Evolutionary conservation across 73 alveolate species (phyloP).

Genomic region (Paramecium pentaurelia): DNA sequence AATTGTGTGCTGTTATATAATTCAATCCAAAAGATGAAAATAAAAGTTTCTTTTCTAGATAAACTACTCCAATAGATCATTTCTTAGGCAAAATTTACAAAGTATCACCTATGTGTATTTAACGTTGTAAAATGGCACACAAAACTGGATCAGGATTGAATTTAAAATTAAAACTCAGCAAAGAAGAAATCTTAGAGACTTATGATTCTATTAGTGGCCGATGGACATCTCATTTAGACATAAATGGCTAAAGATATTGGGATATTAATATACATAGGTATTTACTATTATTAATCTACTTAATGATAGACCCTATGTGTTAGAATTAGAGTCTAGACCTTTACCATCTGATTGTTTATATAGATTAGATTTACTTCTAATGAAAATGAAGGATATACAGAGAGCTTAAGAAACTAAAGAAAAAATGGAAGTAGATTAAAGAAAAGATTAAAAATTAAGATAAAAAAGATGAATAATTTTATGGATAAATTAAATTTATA

Average conservation of each 20-base stretch:
- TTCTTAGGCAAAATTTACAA: conserved; percentile 37
- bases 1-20: conserved; percentile 9
- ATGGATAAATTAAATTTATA: not conserved
- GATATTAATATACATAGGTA: conserved; percentile 25
- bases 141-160: conserved; percentile 51
- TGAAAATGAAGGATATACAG: conserved; percentile 47
- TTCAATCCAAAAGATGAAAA: conserved; percentile 53
- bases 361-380: conserved; percentile 44
- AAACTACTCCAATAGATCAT: conserved; percentile 10
- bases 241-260: conserved; percentile 52
- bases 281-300: not conserved
- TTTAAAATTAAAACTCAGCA: not conserved
- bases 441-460: conserved; percentile 49
- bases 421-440: conserved; percentile 55
- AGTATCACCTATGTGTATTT: conserved; percentile 16
- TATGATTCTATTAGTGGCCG: conserved; percentile 17
- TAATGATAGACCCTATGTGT: conserved; percentile 40
- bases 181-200: conserved; percentile 19
- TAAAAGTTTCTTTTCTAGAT: conserved; percentile 11
- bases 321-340: conserved; percentile 54
- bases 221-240: conserved; percentile 38
- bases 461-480: not conserved
- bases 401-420: conserved; percentile 36
- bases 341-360: conserved; percentile 59
- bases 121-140: conserved; percentile 44